phyloP scores from a whole-genome alignment of 2,329 filamentous ascomycete species.

The Trichoderma aggressivum region DNA sequence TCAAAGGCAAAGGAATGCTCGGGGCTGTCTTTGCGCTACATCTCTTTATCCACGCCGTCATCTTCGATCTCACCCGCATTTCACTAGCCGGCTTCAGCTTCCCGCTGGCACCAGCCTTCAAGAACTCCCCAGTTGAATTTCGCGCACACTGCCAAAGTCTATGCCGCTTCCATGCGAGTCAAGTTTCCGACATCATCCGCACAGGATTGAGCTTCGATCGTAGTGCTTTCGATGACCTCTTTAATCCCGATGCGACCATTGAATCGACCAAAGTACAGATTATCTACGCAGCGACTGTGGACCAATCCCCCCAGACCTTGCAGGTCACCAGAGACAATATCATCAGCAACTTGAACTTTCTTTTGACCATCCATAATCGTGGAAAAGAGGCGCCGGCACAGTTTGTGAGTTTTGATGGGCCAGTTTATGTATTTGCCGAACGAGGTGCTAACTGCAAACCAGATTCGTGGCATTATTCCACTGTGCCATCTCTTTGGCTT shows the following conservation, averaged over 20 bases:
- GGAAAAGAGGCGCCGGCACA: conserved; percentile 22
- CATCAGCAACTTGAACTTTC: conserved; percentile 22
- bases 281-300: conserved; percentile 26
- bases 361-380: conserved; percentile 19
- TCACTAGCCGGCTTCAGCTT: conserved; percentile 28
- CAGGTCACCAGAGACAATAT: conserved; percentile 24
- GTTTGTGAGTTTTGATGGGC: conserved; percentile 5
- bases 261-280: conserved; percentile 30
- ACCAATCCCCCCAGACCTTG: conserved; percentile 21
- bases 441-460: neutral
- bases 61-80: conserved; percentile 26
- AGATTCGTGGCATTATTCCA: conserved; percentile 22
- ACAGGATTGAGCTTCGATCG: conserved; percentile 19
- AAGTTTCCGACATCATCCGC: conserved; percentile 24
- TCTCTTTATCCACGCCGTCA: conserved; percentile 26
- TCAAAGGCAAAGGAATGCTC: conserved; percentile 22
- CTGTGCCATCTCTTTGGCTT: conserved; percentile 25
- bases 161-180: conserved; percentile 25
- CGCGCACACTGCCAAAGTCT: conserved; percentile 23
- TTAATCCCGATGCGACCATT: conserved; percentile 24
- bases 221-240: conserved; percentile 25
- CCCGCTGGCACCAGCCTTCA: conserved; percentile 25
- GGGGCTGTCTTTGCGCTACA: conserved; percentile 27
- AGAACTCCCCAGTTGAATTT: conserved; percentile 23
- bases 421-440: neutral